These are phyloP conservation scores for Teratosphaeria zuluensis DNA, from an alignment of 2,329 filamentous ascomycete species.

Conservation along the genomic window DNA sequence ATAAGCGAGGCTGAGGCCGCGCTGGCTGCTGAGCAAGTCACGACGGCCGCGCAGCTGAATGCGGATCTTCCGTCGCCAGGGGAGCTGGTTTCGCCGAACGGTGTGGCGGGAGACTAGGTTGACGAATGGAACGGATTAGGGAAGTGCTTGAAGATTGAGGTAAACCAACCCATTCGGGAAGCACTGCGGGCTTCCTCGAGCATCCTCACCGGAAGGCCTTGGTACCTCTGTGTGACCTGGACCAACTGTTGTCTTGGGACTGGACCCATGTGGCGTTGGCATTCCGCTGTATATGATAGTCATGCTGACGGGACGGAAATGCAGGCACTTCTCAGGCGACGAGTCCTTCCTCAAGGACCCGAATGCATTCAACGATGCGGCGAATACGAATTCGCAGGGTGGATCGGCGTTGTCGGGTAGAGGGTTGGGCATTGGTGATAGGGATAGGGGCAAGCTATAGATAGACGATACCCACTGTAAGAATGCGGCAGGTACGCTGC, in stretches of 20 bases:
- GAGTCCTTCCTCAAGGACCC: slow-evolving; percentile 42
- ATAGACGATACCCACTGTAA: background rate
- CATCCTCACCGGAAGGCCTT: too few relatives aligned
- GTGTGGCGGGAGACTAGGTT: too few relatives aligned
- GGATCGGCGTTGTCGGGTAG: background rate
- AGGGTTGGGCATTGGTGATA: background rate
- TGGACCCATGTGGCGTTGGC: too few relatives aligned
- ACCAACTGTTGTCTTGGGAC: too few relatives aligned
- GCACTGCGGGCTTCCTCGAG: too few relatives aligned
- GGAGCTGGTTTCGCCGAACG: background rate
- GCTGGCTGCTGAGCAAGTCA: background rate
- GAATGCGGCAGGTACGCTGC: background rate
- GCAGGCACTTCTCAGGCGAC: slow-evolving; percentile 49
- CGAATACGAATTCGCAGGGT: slow-evolving; percentile 12
- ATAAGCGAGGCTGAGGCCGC: background rate
- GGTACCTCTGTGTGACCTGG: too few relatives aligned
- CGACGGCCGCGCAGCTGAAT: slow-evolving; percentile 3
- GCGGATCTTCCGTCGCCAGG: background rate
- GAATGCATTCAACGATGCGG: slow-evolving; percentile 28
- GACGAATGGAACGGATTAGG: background rate
- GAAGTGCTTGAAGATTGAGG: background rate
- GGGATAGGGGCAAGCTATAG: slow-evolving; percentile 6
- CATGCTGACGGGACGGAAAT: too few relatives aligned
- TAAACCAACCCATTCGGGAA: too few relatives aligned
- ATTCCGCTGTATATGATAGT: too few relatives aligned